Base-by-base conservation (phyloP, 441 rosid species). In the Populus tomentosa region DNA sequence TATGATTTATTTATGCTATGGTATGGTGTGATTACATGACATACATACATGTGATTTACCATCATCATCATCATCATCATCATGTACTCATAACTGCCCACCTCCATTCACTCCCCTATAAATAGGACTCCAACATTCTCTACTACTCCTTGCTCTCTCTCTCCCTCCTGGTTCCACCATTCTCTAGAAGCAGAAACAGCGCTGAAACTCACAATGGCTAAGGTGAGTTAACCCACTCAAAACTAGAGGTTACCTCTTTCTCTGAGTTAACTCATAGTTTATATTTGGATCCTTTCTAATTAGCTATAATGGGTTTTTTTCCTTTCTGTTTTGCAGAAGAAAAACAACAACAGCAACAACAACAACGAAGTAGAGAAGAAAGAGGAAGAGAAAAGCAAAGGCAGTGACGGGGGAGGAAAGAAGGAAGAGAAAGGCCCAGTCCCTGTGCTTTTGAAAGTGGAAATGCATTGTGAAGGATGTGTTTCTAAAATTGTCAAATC, bases 401-500 rank as follows among this genome's bases (percentile, higher is more conserved):
- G 80, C 84, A 79, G 74, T 35, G 56, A 71, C 2, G 79, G 61
- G 46, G 67, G 75, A 28, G 73, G 18, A 14, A 82, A 79, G 20
- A 79, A 84, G 32, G 80, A 72, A 36, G 82, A 73, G 50, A 85
- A 77, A 53, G 77, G 72, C 30, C 66, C 86, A n/a, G 11, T 70
- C 23, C 69, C 84, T 26, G 87, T 84, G 14, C 86, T 93, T 71
- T 78, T 93, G 56, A 89, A 87, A 69, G 66, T 86, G 0, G 92
- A 88, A 42, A 80, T 91, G 84, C 91, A 93, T 24, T 93, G 97
- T 69, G 91, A 82, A 5, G 97, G 96, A 1, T 93, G 97, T 38
- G 85, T 89, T 20, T 71, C 85, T 3, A 87, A 78, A 61, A 83
- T 93, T 75, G 67, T 79, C 56, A 83, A 73, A 56, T 30, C 16